phyloP scores from a whole-genome alignment of 2,329 filamentous ascomycete genomes.

The Colletotrichum costaricense region DNA sequence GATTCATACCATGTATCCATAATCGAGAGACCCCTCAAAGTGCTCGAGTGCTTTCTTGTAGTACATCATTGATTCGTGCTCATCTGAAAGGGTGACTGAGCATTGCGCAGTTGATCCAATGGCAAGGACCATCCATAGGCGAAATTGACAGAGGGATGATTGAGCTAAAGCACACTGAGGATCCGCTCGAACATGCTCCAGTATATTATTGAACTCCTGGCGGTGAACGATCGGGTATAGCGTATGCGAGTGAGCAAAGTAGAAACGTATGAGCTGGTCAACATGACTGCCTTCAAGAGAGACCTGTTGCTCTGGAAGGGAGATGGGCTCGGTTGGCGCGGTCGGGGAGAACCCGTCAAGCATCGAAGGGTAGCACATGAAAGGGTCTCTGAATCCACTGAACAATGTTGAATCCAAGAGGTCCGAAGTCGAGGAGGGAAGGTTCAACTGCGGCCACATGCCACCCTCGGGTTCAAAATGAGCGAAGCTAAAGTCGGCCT shows the following conservation, averaged over 20 bases:
- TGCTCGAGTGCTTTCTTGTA: conserved; percentile 57
- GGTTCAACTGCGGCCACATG: conserved; percentile 37
- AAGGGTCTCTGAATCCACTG: neutral
- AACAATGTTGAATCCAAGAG: neutral
- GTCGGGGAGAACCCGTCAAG: conserved; percentile 31
- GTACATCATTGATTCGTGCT: conserved; percentile 53
- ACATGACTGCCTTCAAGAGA: conserved; percentile 37
- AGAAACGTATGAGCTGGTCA: conserved; percentile 51
- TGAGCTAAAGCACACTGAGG: conserved; percentile 39
- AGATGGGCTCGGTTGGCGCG: conserved; percentile 31
- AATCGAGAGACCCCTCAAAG: conserved; percentile 50
- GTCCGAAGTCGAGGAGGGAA: neutral
- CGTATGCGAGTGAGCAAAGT: conserved; percentile 59
- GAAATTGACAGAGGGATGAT: conserved; percentile 49
- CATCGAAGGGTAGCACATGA: neutral
- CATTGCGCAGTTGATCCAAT: conserved; percentile 58
- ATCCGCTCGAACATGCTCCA: conserved; percentile 40
- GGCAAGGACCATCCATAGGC: conserved; percentile 61
- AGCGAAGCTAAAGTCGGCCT: conserved; percentile 54
- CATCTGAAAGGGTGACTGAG: conserved; percentile 54
- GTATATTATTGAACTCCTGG: conserved; percentile 46
- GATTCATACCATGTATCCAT: conserved; percentile 50
- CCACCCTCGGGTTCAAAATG: conserved; percentile 34
- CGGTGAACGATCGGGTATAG: conserved; percentile 56
- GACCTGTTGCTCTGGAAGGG: neutral